Evolutionary conservation across 345 rosid species (phyloP).

Genomic region (Aquilaria malaccensis): DNA sequence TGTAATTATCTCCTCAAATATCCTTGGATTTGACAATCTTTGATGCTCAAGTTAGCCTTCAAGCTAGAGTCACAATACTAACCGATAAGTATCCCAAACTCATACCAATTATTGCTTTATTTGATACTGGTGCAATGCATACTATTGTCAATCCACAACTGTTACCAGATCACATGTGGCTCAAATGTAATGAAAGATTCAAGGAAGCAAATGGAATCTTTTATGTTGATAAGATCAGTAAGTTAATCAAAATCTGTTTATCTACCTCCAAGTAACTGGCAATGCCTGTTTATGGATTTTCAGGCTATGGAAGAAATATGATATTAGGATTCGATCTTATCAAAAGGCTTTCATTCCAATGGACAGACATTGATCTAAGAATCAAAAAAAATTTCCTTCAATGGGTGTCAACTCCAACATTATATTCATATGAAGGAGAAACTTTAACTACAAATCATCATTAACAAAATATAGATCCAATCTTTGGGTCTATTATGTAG

Average conservation of each 20-base stretch:
- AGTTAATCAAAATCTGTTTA: too few relatives aligned
- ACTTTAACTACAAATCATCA: neutral
- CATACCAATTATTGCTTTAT: neutral
- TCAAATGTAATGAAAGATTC: neutral
- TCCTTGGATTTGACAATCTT: too few relatives aligned
- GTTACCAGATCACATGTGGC: neutral
- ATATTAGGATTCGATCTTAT: too few relatives aligned
- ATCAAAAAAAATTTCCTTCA: neutral
- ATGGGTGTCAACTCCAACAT: neutral
- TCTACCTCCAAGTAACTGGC: too few relatives aligned
- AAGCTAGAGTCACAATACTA: too few relatives aligned
- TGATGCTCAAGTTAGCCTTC: too few relatives aligned
- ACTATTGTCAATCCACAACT: neutral
- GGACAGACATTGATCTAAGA: too few relatives aligned
- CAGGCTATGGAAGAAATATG: neutral
- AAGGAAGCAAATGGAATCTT: too few relatives aligned
- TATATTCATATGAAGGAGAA: neutral
- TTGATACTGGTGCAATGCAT: neutral
- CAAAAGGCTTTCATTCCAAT: neutral
- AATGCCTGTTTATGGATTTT: neutral
- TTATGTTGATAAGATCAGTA: too few relatives aligned
- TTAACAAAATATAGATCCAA: too few relatives aligned
- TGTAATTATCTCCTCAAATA: too few relatives aligned
- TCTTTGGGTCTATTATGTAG: neutral
- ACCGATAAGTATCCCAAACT: too few relatives aligned